Conservation (phyloP, 1,139 yeast genomes). For the Geotrichum carabidarum region DNA sequence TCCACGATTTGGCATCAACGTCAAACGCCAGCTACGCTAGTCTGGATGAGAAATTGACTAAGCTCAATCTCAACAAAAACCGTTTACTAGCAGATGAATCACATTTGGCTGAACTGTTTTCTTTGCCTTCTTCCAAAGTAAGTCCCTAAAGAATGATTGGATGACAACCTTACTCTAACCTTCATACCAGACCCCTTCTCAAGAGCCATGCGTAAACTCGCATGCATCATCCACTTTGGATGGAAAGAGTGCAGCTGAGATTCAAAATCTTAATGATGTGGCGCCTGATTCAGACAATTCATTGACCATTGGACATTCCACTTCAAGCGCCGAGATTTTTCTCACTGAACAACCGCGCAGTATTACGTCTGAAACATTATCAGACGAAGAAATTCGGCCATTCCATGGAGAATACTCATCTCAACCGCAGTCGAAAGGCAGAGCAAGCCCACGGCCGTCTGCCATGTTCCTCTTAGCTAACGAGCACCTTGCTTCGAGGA, state of each 20-base stretch:
- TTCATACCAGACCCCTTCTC: neutral
- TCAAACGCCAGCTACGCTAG: neutral
- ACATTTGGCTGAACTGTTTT: constrained; percentile 33
- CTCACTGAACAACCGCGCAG: neutral
- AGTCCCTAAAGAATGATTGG: constrained; percentile 22
- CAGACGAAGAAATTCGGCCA: neutral
- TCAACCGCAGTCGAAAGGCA: neutral
- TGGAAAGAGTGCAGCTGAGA: constrained; percentile 13
- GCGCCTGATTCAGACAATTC: constrained; percentile 1
- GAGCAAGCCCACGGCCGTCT: constrained; percentile 7
- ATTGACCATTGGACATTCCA: neutral
- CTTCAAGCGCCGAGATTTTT: neutral
- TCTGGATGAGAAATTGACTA: constrained; percentile 21
- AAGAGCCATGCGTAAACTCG: too few relatives aligned
- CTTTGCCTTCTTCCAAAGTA: constrained; percentile 34
- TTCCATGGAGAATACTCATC: neutral
- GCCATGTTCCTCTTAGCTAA: constrained; percentile 11
- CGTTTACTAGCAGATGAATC: constrained; percentile 31
- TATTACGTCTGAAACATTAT: neutral
- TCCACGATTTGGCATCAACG: too few relatives aligned
- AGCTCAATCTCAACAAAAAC: constrained; percentile 26
- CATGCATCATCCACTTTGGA: neutral
- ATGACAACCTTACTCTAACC: constrained; percentile 7
- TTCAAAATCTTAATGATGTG: constrained; percentile 1
- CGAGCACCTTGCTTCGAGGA: constrained; percentile 4